Evolutionary conservation across 2,329 filamentous ascomycete species (phyloP).

Genomic region (Orbilia javanica): DNA sequence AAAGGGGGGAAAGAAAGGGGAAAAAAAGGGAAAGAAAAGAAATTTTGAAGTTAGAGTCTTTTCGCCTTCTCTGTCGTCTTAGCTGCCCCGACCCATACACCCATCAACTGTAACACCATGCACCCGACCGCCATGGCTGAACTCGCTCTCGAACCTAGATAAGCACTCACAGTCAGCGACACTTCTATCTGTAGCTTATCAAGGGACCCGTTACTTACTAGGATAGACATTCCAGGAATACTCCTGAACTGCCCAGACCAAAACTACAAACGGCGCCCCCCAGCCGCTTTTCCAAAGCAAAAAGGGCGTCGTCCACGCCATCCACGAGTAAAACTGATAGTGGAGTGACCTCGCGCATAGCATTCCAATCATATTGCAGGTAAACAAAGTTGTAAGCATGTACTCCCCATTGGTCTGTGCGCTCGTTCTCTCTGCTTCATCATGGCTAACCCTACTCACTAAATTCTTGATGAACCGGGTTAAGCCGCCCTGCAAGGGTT

Average conservation of each 20-base stretch:
- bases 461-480: constrained; percentile 70
- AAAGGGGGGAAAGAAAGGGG: too few species aligned
- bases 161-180: background rate
- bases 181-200: background rate
- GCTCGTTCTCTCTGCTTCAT: constrained; percentile 68
- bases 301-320: constrained; percentile 89
- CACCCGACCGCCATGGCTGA: constrained; percentile 77
- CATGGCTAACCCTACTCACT: constrained; percentile 19
- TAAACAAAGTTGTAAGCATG: constrained; percentile 80
- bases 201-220: constrained; percentile 67
- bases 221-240: constrained; percentile 96
- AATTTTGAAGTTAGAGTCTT: background rate
- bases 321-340: constrained; percentile 95
- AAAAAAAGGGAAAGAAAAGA: too few species aligned
- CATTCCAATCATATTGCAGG: constrained; percentile 81
- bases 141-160: constrained; percentile 69
- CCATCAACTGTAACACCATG: constrained; percentile 75
- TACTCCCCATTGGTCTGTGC: constrained; percentile 73
- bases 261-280: constrained; percentile 76
- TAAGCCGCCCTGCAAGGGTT: constrained; percentile 74
- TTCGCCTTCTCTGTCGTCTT: background rate
- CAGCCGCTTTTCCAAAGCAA: constrained; percentile 83
- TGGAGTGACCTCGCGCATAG: constrained; percentile 89
- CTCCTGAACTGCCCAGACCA: constrained; percentile 82
- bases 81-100: constrained; percentile 72